Percentiles rank a stretch among this genome's conserved stretches.
Evolutionary conservation across 73 alveolate species (phyloP).

Genomic region (Paramecium bursaria): DNA sequence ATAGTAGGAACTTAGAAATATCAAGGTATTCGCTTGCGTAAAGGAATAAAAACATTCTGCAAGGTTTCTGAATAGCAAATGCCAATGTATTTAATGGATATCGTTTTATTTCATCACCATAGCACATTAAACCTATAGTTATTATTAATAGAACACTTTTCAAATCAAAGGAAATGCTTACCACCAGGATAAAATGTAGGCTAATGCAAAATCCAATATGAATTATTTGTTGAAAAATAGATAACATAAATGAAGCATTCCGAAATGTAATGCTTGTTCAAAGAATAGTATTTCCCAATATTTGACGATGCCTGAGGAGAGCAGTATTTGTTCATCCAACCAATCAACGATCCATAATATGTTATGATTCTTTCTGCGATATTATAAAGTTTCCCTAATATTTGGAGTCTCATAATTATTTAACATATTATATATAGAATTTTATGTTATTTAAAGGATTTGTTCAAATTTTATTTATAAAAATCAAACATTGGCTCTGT

Average conservation of each 20-base stretch:
- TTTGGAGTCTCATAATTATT: conserved; percentile 40
- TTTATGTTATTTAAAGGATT: too few species aligned
- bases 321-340: not conserved
- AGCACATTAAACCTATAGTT: not conserved
- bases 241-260: not conserved
- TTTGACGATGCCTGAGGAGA: not conserved
- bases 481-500: too few species aligned
- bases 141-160: not conserved
- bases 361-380: not conserved
- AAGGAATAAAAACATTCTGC: not conserved
- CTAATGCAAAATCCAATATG: not conserved
- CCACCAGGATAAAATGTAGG: not conserved
- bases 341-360: not conserved
- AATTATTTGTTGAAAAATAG: not conserved
- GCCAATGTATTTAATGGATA: not conserved
- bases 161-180: not conserved
- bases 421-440: not conserved
- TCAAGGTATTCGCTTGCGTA: conserved; percentile 19
- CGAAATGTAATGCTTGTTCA: not conserved
- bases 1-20: conserved; percentile 13
- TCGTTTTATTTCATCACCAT: not conserved
- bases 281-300: not conserved
- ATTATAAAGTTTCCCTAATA: conserved; percentile 6
- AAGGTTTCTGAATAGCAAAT: not conserved
- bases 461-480: too few species aligned